Conservation (phyloP, 2,329 filamentous ascomycete genomes). For the Aspergillus amoenus region DNA sequence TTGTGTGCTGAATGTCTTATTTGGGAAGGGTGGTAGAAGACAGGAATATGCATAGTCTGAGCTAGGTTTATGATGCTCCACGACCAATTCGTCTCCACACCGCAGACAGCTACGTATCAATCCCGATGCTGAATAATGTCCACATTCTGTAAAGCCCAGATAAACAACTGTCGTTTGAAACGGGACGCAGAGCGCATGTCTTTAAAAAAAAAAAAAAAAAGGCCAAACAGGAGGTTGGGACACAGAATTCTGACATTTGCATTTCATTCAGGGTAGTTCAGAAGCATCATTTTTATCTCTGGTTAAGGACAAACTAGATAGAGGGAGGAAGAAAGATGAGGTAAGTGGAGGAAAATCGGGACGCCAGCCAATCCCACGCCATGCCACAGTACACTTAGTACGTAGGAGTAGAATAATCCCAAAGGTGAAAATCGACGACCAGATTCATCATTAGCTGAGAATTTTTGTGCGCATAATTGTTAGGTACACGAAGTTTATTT, state of each 20-base stretch:
- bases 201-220: no score
- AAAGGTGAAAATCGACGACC: slow-evolving; percentile 37
- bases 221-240: slow-evolving; percentile 5
- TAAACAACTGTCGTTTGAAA: background rate
- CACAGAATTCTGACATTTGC: slow-evolving; percentile 34
- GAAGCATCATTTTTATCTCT: slow-evolving; percentile 30
- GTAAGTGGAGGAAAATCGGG: slow-evolving; percentile 14
- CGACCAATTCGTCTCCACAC: background rate
- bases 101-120: background rate
- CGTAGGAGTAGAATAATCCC: slow-evolving; percentile 22
- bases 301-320: slow-evolving; percentile 32
- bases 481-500: slow-evolving; percentile 43
- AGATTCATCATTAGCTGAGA: slow-evolving; percentile 40
- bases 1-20: slow-evolving; percentile 35
- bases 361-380: slow-evolving; percentile 16
- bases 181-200: background rate
- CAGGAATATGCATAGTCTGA: background rate
- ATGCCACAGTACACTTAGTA: slow-evolving; percentile 32
- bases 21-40: slow-evolving; percentile 16
- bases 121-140: no score
- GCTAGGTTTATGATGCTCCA: background rate
- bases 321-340: background rate
- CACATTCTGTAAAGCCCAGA: background rate
- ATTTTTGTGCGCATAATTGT: slow-evolving; percentile 16
- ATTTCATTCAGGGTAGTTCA: slow-evolving; percentile 35